phyloP scores from a whole-genome alignment of 1,284 basidiomycete species.

The Cyathus olla region DNA sequence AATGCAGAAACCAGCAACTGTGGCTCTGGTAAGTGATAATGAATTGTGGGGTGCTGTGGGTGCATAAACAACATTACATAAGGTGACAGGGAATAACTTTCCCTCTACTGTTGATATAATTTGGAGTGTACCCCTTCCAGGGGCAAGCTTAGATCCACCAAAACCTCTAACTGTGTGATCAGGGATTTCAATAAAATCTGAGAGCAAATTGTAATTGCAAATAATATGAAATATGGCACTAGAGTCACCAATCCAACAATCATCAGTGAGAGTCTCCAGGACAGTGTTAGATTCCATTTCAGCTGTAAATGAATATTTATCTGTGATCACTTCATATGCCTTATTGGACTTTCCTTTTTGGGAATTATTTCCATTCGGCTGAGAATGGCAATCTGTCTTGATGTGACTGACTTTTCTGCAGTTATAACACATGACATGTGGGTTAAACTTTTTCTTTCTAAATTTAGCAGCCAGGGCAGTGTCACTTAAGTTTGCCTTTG shows the following conservation, averaged over 20 bases:
- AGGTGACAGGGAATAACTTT: neutral
- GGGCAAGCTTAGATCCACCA: neutral
- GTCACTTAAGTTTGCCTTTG: neutral
- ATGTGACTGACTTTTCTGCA: neutral
- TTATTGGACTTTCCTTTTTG: neutral
- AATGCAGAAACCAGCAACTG: neutral
- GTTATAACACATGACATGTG: neutral
- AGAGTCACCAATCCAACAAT: neutral
- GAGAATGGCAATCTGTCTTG: constrained; percentile 17
- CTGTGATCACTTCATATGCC: neutral
- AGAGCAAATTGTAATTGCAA: no score
- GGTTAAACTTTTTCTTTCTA: neutral
- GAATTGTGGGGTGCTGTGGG: neutral
- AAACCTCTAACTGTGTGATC: neutral
- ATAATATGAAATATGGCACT: neutral
- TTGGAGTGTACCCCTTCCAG: neutral
- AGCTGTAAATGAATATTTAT: neutral
- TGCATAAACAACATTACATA: neutral
- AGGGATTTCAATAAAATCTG: no score
- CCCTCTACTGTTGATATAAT: neutral
- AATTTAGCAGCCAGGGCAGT: neutral
- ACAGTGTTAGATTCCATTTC: neutral
- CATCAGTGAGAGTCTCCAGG: neutral
- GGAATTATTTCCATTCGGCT: neutral
- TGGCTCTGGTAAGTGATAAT: neutral